Conservation (phyloP, 345 rosid genomes). For the Lepidium aucheri region DNA sequence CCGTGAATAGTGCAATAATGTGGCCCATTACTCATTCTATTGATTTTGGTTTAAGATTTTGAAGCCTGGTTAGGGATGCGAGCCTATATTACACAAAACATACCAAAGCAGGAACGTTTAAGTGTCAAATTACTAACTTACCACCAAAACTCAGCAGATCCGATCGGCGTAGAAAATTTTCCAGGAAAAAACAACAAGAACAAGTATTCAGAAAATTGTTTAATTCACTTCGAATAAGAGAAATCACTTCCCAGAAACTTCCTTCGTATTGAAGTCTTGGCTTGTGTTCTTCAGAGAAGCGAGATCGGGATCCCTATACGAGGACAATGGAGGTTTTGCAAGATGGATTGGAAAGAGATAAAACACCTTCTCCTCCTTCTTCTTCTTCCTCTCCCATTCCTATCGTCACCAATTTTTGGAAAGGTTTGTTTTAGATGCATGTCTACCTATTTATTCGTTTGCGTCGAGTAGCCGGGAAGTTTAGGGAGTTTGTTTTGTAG, state of each 20-base stretch:
- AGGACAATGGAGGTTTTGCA: constrained; percentile 52
- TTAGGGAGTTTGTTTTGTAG: neutral
- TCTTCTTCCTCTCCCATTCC: constrained; percentile 67
- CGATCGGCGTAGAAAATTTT: neutral
- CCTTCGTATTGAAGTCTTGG: constrained; percentile 14
- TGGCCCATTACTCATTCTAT: neutral
- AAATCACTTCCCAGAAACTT: constrained; percentile 7
- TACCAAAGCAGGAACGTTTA: constrained; percentile 27
- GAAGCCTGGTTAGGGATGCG: constrained; percentile 5
- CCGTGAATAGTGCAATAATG: neutral
- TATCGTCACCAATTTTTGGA: constrained; percentile 82
- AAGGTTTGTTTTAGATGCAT: constrained; percentile 43
- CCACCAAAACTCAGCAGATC: constrained; percentile 24
- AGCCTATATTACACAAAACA: neutral
- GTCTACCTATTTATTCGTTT: neutral
- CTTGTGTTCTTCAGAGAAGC: neutral
- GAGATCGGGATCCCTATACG: constrained; percentile 24
- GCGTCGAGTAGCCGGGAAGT: neutral
- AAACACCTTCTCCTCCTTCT: constrained; percentile 42
- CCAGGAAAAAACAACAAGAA: neutral
- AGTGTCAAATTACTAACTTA: constrained; percentile 29
- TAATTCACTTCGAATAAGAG: neutral
- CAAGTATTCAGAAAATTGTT: neutral
- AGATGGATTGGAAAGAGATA: constrained; percentile 76
- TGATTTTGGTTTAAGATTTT: neutral